Evolutionary conservation across 2,329 filamentous ascomycete species (phyloP), one percentile per base, ranked within the genome.

Genomic region (Endoconidiophora laricicola): DNA sequence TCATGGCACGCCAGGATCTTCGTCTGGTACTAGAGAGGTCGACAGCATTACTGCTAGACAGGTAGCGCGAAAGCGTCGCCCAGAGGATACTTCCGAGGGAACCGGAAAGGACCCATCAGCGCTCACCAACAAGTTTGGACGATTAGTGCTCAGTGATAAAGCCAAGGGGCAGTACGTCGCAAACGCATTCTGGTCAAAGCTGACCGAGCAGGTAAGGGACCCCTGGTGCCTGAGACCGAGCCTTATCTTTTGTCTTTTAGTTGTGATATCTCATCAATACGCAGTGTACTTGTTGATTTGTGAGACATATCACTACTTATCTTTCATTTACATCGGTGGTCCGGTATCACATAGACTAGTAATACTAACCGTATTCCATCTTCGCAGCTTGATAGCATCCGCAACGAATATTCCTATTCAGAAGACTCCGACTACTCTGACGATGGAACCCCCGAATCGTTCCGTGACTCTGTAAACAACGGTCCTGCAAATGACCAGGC

Each of bases 131-230:
- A 49, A 48, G 43, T 53, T 53, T 53, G 51, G 51, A 46, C 51
- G 51, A 16, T 38, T 53, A 20, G 47, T 53, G 51, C 51, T 53
- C 44, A 49, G 47, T 50, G 51, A 53, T 47, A 53, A 53, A 43
- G 51, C 51, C 42, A 53, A 49, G 47, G 51, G 51, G 51, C 51
- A 53, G 60, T 88, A 87, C 60, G 76, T 88, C 56, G 85, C 81
- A 65, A 84, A 78, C 60, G 80, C 76, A 5, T 85, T 87, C 58
- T 86, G 81, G 81, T 76, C 81, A 18, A 83, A 76, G 54, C 69
- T 88, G 47, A 83, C 79, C 53, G 83, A 86, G 48, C 82, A 87
- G 70, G 79, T 81, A 63, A 49, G 65, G 14, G n/a, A 46, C 36
- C 16, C 29, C 7, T 33, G 6, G 29, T 33, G 29, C 29, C 29